Conservation (phyloP, 148 eudicot genomes). For the Heliamphora exappendiculata region DNA sequence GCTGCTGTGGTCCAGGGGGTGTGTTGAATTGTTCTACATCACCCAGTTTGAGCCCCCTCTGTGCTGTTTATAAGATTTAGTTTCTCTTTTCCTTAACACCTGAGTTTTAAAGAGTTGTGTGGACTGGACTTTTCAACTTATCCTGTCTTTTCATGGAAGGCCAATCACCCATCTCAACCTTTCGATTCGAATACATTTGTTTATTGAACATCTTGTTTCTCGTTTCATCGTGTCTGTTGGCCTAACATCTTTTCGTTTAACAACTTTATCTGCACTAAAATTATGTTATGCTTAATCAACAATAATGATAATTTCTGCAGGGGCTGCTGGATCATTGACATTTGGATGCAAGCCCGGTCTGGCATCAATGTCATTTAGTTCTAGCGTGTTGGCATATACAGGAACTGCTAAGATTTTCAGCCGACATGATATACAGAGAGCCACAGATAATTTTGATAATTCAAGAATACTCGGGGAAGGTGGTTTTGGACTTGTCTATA, state of each 20-base stretch:
- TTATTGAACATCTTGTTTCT: background rate
- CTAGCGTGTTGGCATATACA: conserved; percentile 47
- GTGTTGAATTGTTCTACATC: too few species aligned
- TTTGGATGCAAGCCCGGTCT: conserved; percentile 44
- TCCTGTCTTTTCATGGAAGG: background rate
- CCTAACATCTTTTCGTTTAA: too few species aligned
- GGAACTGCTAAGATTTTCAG: conserved; percentile 70
- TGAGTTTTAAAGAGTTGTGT: too few species aligned
- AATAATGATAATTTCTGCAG: conserved; percentile 37
- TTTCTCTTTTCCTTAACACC: too few species aligned
- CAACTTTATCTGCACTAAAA: background rate
- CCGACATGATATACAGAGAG: conserved; percentile 58
- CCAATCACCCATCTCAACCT: background rate
- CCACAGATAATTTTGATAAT: conserved; percentile 56
- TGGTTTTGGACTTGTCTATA: conserved; percentile 91
- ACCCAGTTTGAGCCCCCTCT: too few species aligned
- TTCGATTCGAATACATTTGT: background rate
- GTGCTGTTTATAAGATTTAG: too few species aligned
- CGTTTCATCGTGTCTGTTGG: background rate
- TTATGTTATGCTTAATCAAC: background rate
- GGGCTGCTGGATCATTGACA: conserved; percentile 34
- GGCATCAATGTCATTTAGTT: conserved; percentile 50
- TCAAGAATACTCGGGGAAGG: conserved; percentile 81
- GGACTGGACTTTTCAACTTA: too few species aligned
- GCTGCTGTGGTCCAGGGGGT: too few species aligned